Evolutionary conservation across 192 early-diverging fungal species (phyloP).

Genomic region (Backusella mclennaniae): DNA sequence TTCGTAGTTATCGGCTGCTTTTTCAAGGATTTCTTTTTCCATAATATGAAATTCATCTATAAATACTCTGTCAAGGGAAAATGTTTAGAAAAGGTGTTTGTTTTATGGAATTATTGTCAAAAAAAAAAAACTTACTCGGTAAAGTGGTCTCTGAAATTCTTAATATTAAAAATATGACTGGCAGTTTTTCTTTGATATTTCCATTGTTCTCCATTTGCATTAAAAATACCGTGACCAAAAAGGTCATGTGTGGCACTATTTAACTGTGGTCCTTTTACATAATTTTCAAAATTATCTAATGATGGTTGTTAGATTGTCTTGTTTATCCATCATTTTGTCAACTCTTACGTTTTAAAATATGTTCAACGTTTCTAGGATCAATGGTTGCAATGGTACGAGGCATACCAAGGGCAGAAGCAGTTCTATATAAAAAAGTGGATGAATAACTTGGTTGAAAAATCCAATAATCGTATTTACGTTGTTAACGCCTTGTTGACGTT

Average conservation of each 20-base stretch:
- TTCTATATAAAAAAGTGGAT: background rate
- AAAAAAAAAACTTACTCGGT: slow-evolving; percentile 18
- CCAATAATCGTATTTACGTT: slow-evolving; percentile 6
- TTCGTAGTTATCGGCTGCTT: slow-evolving; percentile 24
- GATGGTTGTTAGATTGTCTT: background rate
- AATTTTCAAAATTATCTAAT: slow-evolving; percentile 38
- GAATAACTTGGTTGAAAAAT: background rate
- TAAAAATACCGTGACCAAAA: slow-evolving; percentile 72
- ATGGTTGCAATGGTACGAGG: slow-evolving; percentile 26
- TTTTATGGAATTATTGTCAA: too few species aligned
- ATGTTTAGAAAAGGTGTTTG: background rate
- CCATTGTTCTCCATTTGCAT: slow-evolving; percentile 56
- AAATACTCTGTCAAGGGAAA: slow-evolving; percentile 24
- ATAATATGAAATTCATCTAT: slow-evolving; percentile 20
- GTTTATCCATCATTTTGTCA: background rate
- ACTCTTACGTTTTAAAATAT: slow-evolving; percentile 32
- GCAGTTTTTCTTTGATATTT: slow-evolving; percentile 56
- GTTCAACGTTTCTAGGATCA: slow-evolving; percentile 33
- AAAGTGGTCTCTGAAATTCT: slow-evolving; percentile 39
- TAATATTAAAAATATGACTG: slow-evolving; percentile 37
- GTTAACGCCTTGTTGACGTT: slow-evolving; percentile 3
- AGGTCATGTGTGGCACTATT: slow-evolving; percentile 45
- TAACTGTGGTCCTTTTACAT: slow-evolving; percentile 41
- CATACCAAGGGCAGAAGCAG: slow-evolving; percentile 21
- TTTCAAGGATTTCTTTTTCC: slow-evolving; percentile 22